These are phyloP conservation scores for Toxoplasma gondii DNA, from an alignment of 169 alveolate genomes.

Conservation along the genomic window DNA sequence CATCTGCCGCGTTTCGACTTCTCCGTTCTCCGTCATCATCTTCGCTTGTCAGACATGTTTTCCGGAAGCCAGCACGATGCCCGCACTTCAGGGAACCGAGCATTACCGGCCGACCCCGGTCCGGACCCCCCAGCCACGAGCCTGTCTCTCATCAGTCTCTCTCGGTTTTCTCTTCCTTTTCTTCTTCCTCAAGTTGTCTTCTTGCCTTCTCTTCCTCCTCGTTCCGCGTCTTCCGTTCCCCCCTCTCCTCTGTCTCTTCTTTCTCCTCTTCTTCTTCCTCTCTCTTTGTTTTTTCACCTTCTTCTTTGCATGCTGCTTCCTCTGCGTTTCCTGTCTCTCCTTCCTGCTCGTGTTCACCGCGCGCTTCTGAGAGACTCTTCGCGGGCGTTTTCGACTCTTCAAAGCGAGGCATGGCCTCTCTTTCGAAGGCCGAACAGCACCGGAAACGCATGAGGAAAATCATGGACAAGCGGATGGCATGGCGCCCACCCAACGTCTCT, in stretches of 20 bases:
- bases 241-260: not conserved
- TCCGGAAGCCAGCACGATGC: too few relatives aligned
- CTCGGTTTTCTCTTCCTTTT: not conserved
- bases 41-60: too few relatives aligned
- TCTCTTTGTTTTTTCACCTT: not conserved
- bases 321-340: not conserved
- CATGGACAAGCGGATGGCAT: not conserved
- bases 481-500: conserved; percentile 25
- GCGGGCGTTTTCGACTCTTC: not conserved
- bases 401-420: not conserved
- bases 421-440: conserved; percentile 44
- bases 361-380: not conserved
- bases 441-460: conserved; percentile 26
- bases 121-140: too few relatives aligned
- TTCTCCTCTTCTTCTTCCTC: not conserved
- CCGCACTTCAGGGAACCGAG: too few relatives aligned
- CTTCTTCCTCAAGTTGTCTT: not conserved
- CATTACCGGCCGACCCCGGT: too few relatives aligned
- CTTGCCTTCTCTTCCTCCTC: not conserved
- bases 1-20: too few relatives aligned
- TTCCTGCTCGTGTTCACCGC: not conserved
- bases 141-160: too few relatives aligned
- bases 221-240: not conserved
- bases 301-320: not conserved
- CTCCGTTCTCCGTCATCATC: too few relatives aligned